Conservation (phyloP, 106 monocot species). For the Phalaenopsis equestris region DNA sequence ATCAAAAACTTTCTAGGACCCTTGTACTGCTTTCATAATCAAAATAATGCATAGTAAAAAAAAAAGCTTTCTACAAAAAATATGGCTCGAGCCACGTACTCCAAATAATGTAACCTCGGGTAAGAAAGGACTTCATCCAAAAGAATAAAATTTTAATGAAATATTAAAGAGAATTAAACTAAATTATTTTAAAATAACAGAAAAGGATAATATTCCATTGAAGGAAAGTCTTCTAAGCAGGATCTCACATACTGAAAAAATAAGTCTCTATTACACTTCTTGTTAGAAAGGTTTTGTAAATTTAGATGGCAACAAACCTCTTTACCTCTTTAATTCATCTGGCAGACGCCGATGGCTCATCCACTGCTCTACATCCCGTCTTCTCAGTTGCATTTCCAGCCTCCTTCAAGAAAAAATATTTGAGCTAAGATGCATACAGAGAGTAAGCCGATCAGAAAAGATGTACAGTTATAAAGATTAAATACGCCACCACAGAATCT, state of each 20-base stretch:
- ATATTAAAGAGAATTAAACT: neutral
- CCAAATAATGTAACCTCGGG: neutral
- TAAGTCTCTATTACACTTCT: neutral
- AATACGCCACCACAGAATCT: neutral
- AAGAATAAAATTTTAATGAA: neutral
- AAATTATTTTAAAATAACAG: neutral
- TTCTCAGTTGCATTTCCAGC: constrained; percentile 55
- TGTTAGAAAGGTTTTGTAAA: neutral
- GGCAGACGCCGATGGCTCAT: constrained; percentile 63
- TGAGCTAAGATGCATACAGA: neutral
- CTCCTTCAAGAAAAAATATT: constrained; percentile 22
- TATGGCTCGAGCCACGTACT: neutral
- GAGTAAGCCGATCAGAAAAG: neutral
- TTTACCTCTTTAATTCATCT: constrained; percentile 29
- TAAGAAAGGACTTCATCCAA: neutral
- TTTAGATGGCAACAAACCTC: constrained; percentile 9
- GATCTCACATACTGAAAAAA: neutral
- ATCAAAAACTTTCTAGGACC: too few species aligned
- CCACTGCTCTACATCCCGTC: constrained; percentile 61
- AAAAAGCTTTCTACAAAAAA: too few species aligned
- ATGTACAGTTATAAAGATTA: neutral
- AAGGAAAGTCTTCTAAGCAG: neutral
- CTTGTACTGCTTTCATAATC: too few species aligned
- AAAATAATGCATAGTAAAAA: too few species aligned
- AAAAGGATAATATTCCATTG: neutral